Base-by-base conservation (phyloP, 2,329 filamentous ascomycete genomes). In the Ophiostoma ips region DNA sequence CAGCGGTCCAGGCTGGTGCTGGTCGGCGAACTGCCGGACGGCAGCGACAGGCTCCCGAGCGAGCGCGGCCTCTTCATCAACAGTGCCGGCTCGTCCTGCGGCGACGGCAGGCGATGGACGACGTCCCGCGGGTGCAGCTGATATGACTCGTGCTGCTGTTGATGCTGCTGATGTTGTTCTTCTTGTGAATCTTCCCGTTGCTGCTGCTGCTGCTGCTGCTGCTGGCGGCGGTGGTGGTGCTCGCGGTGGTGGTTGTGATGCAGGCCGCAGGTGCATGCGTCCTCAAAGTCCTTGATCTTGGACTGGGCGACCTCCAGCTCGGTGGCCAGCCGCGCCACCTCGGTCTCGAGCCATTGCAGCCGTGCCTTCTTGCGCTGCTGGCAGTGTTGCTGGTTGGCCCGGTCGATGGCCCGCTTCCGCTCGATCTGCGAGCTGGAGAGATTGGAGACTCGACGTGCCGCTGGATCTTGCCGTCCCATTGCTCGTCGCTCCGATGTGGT, bases 351-450 rank as follows among this genome's bases (percentile, higher is more conserved):
- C 36, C 49, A 49, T 2, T 54, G 47, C 24, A 59, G 44, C 16
- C 56, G 52, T 1, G 53, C 54, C 36, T 55, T 60, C n/a, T 52
- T 55, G 44, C 58, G 59, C 5, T 54, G 55, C 36, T 57, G 54
- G 50, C 52, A 57, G 21, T 58, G 54, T 24, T 58, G 55, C 51
- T 59, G 59, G 45, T 59, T 60, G 5, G 51, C 55, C 15, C 58
- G 54, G 48, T 60, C 58, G 16, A 60, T 59, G 30, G 57, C 59
- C 11, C 58, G 55, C 51, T 60, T 60, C 47, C 52, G 57, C 50
- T 58, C 55, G 21, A 57, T 52, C 40, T 60, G 57, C 15, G 54
- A 52, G 13, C 46, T 44, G 2, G 56, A 58, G 48, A 60, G 52
- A 50, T 59, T 60, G 18, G 53, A 50, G n/a, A 52, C 48, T 24